These are phyloP conservation scores for Scheffersomyces amazonensis DNA, from an alignment of 805 yeast species.

Conservation along the genomic window DNA sequence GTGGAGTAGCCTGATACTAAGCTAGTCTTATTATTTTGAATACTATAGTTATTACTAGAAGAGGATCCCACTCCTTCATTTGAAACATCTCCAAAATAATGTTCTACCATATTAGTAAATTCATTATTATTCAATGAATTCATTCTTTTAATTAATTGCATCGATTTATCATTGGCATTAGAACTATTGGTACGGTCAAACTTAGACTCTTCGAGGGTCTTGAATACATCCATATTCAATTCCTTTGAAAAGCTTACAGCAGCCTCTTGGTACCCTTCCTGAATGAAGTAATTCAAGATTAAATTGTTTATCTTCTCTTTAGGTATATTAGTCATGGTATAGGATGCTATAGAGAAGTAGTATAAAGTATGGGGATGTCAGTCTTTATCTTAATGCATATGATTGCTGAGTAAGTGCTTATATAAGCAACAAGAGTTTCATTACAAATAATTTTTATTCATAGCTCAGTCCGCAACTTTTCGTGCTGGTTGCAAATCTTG, in stretches of 20 bases:
- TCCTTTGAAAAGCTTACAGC: conserved; percentile 62
- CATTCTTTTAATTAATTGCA: conserved; percentile 3
- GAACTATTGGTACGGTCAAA: conserved; percentile 1
- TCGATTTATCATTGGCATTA: conserved; percentile 1
- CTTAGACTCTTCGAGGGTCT: no score
- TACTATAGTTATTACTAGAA: background rate
- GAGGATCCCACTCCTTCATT: background rate
- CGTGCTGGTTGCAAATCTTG: no score
- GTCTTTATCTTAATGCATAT: no score
- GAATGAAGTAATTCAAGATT: conserved; percentile 69
- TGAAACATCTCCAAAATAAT: conserved; percentile 6
- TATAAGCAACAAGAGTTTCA: no score
- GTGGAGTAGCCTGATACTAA: conserved; percentile 42
- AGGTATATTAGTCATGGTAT: conserved; percentile 10
- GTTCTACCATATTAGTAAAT: conserved; percentile 8
- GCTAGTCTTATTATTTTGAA: conserved; percentile 6
- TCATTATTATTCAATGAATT: conserved; percentile 10
- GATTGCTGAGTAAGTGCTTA: no score
- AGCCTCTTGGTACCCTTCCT: conserved; percentile 74
- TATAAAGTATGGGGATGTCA: no score
- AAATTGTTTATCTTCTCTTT: conserved; percentile 46
- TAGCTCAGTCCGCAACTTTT: no score
- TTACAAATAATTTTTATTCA: no score
- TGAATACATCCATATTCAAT: conserved; percentile 28
- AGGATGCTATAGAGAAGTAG: background rate